A percentile compares a stretch with the other conserved stretches of the same genome.
Conservation (phyloP, 2,329 filamentous ascomycete genomes). For the Phialemoniopsis sp. region DNA sequence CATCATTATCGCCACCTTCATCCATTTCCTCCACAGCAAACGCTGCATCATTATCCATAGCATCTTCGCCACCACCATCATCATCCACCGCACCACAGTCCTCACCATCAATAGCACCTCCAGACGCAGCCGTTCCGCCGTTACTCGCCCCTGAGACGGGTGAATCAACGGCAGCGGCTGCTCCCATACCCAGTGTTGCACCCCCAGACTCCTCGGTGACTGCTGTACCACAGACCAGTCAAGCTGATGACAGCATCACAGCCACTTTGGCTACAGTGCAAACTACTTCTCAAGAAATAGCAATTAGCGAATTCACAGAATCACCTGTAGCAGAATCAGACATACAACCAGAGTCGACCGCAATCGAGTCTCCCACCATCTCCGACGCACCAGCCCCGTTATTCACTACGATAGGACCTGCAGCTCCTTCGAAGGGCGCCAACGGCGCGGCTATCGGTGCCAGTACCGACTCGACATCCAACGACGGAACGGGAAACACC, state of each 20-base stretch:
- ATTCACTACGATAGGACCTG: slow-evolving; percentile 9
- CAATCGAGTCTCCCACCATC: slow-evolving; percentile 6
- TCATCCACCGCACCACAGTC: not conserved
- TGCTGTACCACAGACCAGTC: slow-evolving; percentile 22
- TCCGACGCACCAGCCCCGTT: slow-evolving; percentile 7
- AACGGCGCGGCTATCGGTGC: slow-evolving; percentile 8
- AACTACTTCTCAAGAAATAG: slow-evolving; percentile 1
- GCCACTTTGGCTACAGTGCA: slow-evolving; percentile 14
- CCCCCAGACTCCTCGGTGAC: slow-evolving; percentile 14
- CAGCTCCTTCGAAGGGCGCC: slow-evolving; percentile 8
- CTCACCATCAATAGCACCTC: slow-evolving; percentile 3
- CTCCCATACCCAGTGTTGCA: slow-evolving; percentile 9
- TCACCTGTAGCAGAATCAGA: slow-evolving; percentile 7
- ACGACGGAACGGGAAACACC: slow-evolving; percentile 10
- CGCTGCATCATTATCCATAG: not conserved
- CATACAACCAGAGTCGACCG: not conserved
- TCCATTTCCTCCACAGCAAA: not conserved
- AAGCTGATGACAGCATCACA: slow-evolving; percentile 29
- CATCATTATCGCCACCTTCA: slow-evolving; percentile 5
- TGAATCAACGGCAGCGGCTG: slow-evolving; percentile 6
- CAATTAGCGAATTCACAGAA: slow-evolving; percentile 2
- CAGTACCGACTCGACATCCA: slow-evolving; percentile 6
- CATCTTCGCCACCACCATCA: not conserved
- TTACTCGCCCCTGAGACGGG: no score
- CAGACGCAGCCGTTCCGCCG: not conserved